phyloP scores from a whole-genome alignment of 2,329 filamentous ascomycete species.

The Alternaria sp. region DNA sequence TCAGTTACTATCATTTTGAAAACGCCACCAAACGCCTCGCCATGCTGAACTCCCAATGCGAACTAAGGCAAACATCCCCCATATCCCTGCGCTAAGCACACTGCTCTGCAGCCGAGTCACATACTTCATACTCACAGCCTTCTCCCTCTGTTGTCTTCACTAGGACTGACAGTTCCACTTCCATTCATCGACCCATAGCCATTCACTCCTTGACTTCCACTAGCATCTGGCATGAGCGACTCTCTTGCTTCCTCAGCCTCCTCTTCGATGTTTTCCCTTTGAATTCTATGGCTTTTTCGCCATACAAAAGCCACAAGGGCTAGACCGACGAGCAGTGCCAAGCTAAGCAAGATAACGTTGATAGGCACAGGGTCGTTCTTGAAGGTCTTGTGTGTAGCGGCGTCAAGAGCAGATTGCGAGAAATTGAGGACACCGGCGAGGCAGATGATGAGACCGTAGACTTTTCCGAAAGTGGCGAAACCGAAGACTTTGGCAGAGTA shows the following conservation, averaged over 20 bases:
- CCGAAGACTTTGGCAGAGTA: conserved; percentile 92
- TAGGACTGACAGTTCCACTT: conserved; percentile 14
- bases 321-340: conserved; percentile 69
- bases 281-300: conserved; percentile 55
- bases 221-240: conserved; percentile 43
- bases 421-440: conserved; percentile 85
- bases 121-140: conserved; percentile 7
- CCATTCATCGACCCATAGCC: conserved; percentile 33
- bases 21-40: conserved; percentile 14
- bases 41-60: neutral
- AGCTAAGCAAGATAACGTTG: conserved; percentile 69
- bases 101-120: neutral
- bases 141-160: conserved; percentile 29
- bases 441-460: conserved; percentile 92
- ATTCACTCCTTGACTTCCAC: conserved; percentile 16
- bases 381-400: conserved; percentile 76
- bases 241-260: conserved; percentile 46
- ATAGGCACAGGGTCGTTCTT: conserved; percentile 76
- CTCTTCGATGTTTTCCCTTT: conserved; percentile 45
- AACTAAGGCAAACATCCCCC: neutral
- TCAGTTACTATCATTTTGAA: no score
- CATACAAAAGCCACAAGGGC: conserved; percentile 72
- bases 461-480: conserved; percentile 87
- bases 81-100: no score
- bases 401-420: conserved; percentile 79